Conservation (phyloP, 106 monocot genomes). For the Apostasia ramifera region DNA sequence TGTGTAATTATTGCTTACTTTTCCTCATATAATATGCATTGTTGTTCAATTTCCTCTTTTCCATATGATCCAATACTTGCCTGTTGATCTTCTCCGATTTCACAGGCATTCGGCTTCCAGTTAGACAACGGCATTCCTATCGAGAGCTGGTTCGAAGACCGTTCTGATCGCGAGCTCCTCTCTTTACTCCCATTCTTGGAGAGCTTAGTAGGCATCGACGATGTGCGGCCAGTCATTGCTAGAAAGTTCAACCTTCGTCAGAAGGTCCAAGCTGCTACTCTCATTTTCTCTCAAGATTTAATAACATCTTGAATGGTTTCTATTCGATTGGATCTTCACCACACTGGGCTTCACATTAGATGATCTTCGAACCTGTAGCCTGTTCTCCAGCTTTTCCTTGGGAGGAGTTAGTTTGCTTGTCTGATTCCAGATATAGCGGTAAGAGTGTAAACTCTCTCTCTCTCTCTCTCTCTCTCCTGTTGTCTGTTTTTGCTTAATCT, state of each 20-base stretch:
- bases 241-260: constrained; percentile 76
- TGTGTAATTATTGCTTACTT: not conserved
- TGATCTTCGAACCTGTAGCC: too few relatives aligned
- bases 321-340: too few relatives aligned
- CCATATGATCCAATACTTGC: not conserved
- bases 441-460: too few relatives aligned
- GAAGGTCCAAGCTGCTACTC: constrained; percentile 52
- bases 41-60: not conserved
- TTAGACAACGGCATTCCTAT: constrained; percentile 96
- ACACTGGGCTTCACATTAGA: too few relatives aligned
- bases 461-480: too few relatives aligned
- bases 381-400: too few relatives aligned
- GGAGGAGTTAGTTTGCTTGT: too few relatives aligned
- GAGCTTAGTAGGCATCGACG: constrained; percentile 65
- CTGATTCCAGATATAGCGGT: too few relatives aligned
- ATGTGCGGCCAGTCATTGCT: constrained; percentile 87
- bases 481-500: too few relatives aligned
- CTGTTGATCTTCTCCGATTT: not conserved
- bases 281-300: too few relatives aligned
- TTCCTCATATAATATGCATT: not conserved
- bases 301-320: too few relatives aligned
- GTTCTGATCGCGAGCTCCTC: constrained; percentile 57
- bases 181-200: constrained; percentile 84
- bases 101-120: constrained; percentile 97
- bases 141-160: constrained; percentile 97